A percentile compares a stretch with the other conserved stretches of the same genome.
These are phyloP conservation scores for Theobroma grandiflorum DNA, from an alignment of 441 rosid species.

Conservation along the genomic window DNA sequence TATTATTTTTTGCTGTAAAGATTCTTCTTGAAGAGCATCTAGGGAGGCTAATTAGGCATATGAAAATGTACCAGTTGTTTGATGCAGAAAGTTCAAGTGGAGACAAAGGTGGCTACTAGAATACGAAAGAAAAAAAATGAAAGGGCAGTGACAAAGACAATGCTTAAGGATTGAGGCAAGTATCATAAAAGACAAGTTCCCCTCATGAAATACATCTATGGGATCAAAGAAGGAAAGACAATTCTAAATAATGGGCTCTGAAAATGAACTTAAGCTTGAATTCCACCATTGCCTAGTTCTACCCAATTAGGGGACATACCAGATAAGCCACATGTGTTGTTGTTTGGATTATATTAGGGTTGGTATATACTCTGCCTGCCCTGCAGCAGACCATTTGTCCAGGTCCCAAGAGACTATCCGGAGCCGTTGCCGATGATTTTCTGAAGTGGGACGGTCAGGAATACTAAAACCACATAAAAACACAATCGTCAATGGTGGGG, in stretches of 20 bases:
- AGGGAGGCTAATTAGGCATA: not conserved
- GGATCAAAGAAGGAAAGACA: not conserved
- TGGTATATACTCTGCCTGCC: not conserved
- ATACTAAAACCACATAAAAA: too few species aligned
- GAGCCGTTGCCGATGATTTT: too few species aligned
- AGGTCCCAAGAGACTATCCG: not conserved
- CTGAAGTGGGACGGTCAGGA: too few species aligned
- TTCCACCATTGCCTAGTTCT: not conserved
- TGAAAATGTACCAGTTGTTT: not conserved
- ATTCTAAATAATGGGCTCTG: not conserved
- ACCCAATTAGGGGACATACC: not conserved
- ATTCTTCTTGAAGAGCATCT: too few species aligned
- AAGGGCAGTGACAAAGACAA: conserved; percentile 13
- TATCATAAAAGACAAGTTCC: not conserved
- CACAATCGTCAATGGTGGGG: conserved; percentile 12
- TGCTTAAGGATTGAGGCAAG: not conserved
- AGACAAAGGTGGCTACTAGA: not conserved
- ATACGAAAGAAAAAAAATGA: not conserved
- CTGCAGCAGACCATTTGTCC: not conserved
- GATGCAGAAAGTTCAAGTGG: not conserved
- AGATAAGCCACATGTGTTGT: not conserved
- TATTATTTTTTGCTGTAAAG: too few species aligned
- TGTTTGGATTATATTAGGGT: not conserved
- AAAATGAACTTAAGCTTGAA: not conserved
- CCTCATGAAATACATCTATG: not conserved